These are phyloP conservation scores for Colletotrichum tamarilloi DNA, from an alignment of 2,329 filamentous ascomycete species.

Conservation along the genomic window DNA sequence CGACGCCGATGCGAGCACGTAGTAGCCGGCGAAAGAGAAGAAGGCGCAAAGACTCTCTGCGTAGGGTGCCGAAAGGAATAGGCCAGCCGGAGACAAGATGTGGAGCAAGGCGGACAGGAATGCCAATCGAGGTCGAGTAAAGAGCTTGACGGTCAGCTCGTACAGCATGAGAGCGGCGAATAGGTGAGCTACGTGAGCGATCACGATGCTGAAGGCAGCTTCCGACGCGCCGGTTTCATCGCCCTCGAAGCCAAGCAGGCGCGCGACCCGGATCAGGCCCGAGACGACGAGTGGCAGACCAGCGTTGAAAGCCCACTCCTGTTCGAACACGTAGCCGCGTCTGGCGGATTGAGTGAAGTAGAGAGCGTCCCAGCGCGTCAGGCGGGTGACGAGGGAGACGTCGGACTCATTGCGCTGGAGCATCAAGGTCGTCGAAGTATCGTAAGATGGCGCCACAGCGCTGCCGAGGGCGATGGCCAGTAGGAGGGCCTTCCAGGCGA, in stretches of 20 bases:
- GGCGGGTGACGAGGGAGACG: conserved; percentile 60
- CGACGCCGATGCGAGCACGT: conserved; percentile 72
- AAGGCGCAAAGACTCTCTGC: conserved; percentile 83
- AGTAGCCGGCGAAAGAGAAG: conserved; percentile 79
- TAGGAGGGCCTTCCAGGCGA: conserved; percentile 75
- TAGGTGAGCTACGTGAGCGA: conserved; percentile 82
- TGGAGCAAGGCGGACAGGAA: conserved; percentile 80
- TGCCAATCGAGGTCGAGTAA: conserved; percentile 63
- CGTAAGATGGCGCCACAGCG: conserved; percentile 71
- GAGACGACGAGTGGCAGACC: conserved; percentile 58
- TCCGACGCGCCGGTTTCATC: conserved; percentile 43
- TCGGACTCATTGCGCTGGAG: conserved; percentile 43
- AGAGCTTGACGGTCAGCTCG: conserved; percentile 69
- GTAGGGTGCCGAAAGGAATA: conserved; percentile 91
- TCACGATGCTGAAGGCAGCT: conserved; percentile 67
- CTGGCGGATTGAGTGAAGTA: conserved; percentile 76
- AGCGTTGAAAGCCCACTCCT: conserved; percentile 84
- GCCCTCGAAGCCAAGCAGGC: conserved; percentile 39
- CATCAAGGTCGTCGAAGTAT: conserved; percentile 75
- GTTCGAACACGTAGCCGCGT: conserved; percentile 78
- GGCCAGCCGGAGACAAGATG: conserved; percentile 85
- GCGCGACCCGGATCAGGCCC: conserved; percentile 44
- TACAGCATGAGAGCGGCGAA: conserved; percentile 80
- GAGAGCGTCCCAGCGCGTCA: conserved; percentile 85
- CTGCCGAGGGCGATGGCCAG: conserved; percentile 68